Evolutionary conservation across 441 rosid species (phyloP), one percentile per base, ranked within the genome.

Genomic region (Corymbia calophylla): DNA sequence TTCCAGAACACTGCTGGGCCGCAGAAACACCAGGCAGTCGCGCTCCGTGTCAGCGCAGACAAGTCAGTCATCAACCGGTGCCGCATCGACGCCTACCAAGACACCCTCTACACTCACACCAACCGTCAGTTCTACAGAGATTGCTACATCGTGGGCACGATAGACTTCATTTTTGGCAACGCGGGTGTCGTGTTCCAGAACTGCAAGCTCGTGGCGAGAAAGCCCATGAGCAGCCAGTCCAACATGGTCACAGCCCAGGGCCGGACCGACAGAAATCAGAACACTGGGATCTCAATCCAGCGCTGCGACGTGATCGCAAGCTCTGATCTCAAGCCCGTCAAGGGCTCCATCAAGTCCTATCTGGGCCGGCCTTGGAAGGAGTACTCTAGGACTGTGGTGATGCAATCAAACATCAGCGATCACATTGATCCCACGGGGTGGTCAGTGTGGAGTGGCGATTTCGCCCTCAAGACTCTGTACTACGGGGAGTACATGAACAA

Each of bases 241-340:
- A 95, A 95, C 93, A 94, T 95, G 95, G 90, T 97, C 17, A 97
- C 95, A 0, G 98, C 99, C 91, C 97, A 96, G 92, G 97, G 96
- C 7, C 90, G 98, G 21, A 90, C 58, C 2, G 97, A 94, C 88
- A 94, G 60, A n/a, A 94, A 94, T 89, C 97, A 95, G 89, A 93
- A 93, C 91, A 93, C 97, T 1, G 97, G 95, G 15, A 95, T 94
- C 44, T 95, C 98, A 10, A 91, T 97, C 93, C 97, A 95, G 91
- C 94, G 92, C 51, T 96, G 98, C 91, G 89, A 92, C 0, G 32
- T 95, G 14, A 91, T 88, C 1, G 94, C 96, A 9, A 96, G 97
- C 88, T 84, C 94, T 0, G 95, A 95, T 88, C 98, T 97, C 31
- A 70, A 85, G 87, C 94, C 96, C 1, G 92, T 93, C 2, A 95